phyloP scores from a whole-genome alignment of 2,329 filamentous ascomycete species.

The Colletotrichum truncatum region DNA sequence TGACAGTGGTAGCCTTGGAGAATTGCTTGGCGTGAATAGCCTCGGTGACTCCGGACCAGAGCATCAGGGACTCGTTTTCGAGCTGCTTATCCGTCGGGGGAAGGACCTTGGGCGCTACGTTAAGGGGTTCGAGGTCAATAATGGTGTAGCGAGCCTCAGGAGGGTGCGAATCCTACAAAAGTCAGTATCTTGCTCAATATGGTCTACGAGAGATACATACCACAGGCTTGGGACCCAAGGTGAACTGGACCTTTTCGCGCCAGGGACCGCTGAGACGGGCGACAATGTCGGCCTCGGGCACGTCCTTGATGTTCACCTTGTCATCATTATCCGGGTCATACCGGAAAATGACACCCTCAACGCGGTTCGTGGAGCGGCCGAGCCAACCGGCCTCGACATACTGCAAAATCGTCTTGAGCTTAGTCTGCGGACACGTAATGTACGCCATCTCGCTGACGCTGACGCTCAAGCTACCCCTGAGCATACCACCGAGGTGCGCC shows the following conservation, averaged over 20 bases:
- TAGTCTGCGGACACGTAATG: constrained; percentile 88
- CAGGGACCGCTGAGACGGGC: constrained; percentile 86
- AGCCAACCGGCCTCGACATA: constrained; percentile 97
- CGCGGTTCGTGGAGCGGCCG: constrained; percentile 88
- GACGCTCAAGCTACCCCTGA: constrained; percentile 88
- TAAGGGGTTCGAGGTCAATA: constrained; percentile 87
- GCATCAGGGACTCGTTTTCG: constrained; percentile 86
- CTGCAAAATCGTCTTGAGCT: constrained; percentile 89
- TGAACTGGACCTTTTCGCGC: constrained; percentile 76
- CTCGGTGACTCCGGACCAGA: constrained; percentile 89
- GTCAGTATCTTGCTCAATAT: constrained; percentile 17
- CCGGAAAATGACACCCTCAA: constrained; percentile 89
- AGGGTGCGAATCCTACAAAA: constrained; percentile 52
- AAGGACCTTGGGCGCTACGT: constrained; percentile 79
- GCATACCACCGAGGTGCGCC: constrained; percentile 88
- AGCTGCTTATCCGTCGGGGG: constrained; percentile 83
- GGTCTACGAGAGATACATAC: constrained; percentile 55
- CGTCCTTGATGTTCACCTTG: constrained; percentile 82
- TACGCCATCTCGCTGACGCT: constrained; percentile 91
- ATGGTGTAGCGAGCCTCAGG: constrained; percentile 75
- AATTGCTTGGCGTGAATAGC: constrained; percentile 88
- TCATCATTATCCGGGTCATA: constrained; percentile 90
- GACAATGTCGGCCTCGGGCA: constrained; percentile 85
- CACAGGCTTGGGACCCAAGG: constrained; percentile 65
- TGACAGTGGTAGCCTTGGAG: constrained; percentile 82